Evolutionary conservation across 2,329 filamentous ascomycete species (phyloP).

Genomic region (Beauveria medogensis): DNA sequence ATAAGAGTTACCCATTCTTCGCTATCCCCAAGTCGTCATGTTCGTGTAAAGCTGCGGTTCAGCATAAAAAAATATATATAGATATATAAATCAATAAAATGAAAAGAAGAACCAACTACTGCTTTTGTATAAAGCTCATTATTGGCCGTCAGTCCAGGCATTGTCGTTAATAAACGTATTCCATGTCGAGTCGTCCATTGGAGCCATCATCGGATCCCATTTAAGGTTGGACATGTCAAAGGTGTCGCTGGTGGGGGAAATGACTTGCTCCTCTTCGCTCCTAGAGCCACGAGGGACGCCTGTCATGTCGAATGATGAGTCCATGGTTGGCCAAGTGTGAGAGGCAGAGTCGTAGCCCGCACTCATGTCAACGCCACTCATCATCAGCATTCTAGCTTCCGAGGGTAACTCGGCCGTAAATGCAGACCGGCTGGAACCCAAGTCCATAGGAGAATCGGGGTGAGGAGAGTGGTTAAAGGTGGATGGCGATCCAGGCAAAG

Average conservation of each 20-base stretch:
- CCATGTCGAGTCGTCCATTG: conserved; percentile 23
- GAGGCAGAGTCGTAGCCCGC: conserved; percentile 15
- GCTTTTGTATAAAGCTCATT: not conserved
- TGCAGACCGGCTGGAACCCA: conserved; percentile 21
- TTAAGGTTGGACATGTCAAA: conserved; percentile 8
- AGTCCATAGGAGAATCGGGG: conserved; percentile 15
- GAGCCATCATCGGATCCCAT: conserved; percentile 12
- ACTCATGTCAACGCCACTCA: conserved; percentile 23
- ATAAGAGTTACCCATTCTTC: not conserved
- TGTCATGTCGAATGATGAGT: conserved; percentile 3
- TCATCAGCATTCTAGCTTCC: conserved; percentile 36
- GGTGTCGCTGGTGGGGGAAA: not conserved
- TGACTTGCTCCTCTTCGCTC: conserved; percentile 2
- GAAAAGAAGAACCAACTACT: not conserved
- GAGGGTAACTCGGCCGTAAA: conserved; percentile 36
- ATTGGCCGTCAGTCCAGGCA: conserved; percentile 14
- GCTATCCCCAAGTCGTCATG: not conserved
- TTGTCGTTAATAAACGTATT: conserved; percentile 24
- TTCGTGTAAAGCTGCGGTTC: not conserved
- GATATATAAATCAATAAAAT: not conserved
- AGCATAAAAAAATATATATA: not conserved
- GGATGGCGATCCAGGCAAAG: not conserved
- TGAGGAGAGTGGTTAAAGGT: not conserved
- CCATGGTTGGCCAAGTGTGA: conserved; percentile 12
- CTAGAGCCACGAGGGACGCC: not conserved